Conservation (phyloP, 495 filamentous ascomycete genomes). For the Ramalina peruviana region DNA sequence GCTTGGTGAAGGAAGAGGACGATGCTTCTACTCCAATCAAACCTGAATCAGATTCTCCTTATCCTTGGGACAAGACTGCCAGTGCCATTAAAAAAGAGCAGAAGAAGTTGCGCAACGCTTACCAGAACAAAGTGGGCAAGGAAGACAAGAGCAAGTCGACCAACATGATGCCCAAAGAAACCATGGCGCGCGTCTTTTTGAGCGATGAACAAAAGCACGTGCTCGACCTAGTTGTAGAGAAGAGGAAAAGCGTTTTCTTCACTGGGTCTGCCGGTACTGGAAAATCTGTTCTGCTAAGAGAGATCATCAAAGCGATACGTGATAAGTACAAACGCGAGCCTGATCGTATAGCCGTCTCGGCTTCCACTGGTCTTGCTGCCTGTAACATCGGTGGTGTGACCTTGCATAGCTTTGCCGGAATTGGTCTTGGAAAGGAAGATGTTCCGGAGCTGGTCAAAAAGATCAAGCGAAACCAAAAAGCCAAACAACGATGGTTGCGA, state of each 20-base stretch:
- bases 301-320: slow-evolving; percentile 71
- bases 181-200: slow-evolving; percentile 47
- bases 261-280: slow-evolving; percentile 96
- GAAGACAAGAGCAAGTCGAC: slow-evolving; percentile 24
- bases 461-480: slow-evolving; percentile 78
- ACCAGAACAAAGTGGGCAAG: slow-evolving; percentile 41
- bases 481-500: slow-evolving; percentile 72
- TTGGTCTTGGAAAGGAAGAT: slow-evolving; percentile 85
- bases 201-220: slow-evolving; percentile 79
- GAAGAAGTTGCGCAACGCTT: slow-evolving; percentile 52
- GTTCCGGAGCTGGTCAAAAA: slow-evolving; percentile 75
- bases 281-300: slow-evolving; percentile 87
- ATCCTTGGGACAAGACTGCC: slow-evolving; percentile 68
- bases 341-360: slow-evolving; percentile 80
- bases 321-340: slow-evolving; percentile 58
- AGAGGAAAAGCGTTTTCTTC: slow-evolving; percentile 85
- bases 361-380: slow-evolving; percentile 88
- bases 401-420: slow-evolving; percentile 89
- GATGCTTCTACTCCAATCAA: slow-evolving; percentile 16
- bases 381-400: slow-evolving; percentile 96
- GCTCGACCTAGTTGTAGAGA: slow-evolving; percentile 60
- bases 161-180: slow-evolving; percentile 23
- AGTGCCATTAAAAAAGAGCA: slow-evolving; percentile 74
- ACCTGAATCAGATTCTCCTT: slow-evolving; percentile 24
- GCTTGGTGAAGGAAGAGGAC: neutral